Base-by-base conservation (phyloP, 139 green algal species). In the Pleodorina starrii region DNA sequence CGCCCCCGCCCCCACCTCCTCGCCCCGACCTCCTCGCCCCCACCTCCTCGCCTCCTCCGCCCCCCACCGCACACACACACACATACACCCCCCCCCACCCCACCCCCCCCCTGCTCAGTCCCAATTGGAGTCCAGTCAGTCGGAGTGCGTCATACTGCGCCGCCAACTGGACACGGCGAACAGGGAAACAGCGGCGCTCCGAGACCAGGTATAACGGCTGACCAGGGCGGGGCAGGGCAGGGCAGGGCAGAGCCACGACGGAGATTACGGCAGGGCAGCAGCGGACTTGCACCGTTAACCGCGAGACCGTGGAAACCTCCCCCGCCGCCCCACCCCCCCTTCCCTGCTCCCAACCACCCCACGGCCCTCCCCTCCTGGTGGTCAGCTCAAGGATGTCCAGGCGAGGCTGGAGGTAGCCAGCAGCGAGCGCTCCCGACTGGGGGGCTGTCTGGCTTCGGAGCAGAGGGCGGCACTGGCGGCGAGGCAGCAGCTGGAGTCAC, bases 171-270 rank as follows among this genome's bases (percentile, higher is more conserved):
- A 88, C 35, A 63, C 66, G 35, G 16, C 66, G 25, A 63, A 88
- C 17, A 0, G 29, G 44, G 82, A 40, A n/a, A 44, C 82, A 19
- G 35, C 16, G 21, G 35, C 7, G 44, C 66, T 79, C 19, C 32
- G 66, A 36, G 82, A 88, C 14, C 63, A 88, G 82, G 82, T 87
- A 66, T n/a, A n/a, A n/a, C n/a, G n/a, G n/a, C n/a, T n/a, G n/a
- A n/a, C n/a, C n/a, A n/a, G n/a, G n/a, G n/a, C n/a, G n/a, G n/a
- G n/a, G n/a, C n/a, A n/a, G n/a, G n/a, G n/a, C n/a, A n/a, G n/a
- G n/a, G n/a, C n/a, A n/a, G n/a, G n/a, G n/a, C n/a, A n/a, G n/a
- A n/a, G n/a, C n/a, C n/a, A n/a, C n/a, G n/a, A n/a, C n/a, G n/a
- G n/a, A n/a, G n/a, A n/a, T n/a, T n/a, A n/a, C n/a, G n/a, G n/a